Evolutionary conservation across 2,329 filamentous ascomycete species (phyloP).

Genomic region (Fusarium avenaceum): DNA sequence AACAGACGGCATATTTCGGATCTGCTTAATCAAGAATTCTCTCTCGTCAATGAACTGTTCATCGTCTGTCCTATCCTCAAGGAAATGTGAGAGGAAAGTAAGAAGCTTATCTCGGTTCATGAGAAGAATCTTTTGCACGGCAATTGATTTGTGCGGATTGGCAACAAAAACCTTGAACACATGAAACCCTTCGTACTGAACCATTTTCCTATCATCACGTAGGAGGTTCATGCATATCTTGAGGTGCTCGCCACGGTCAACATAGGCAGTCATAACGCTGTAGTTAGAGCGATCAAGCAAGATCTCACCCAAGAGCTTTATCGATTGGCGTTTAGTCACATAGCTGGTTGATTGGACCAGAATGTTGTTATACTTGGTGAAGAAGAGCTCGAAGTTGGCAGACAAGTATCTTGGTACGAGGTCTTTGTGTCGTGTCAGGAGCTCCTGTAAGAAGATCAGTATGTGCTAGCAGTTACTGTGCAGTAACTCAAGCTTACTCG

Average conservation of each 20-base stretch:
- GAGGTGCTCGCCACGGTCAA: constrained; percentile 93
- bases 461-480: not conserved
- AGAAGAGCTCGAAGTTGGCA: constrained; percentile 94
- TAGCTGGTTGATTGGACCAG: constrained; percentile 95
- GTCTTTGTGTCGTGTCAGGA: constrained; percentile 93
- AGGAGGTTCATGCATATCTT: constrained; percentile 99
- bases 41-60: constrained; percentile 99
- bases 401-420: constrained; percentile 89
- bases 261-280: constrained; percentile 97
- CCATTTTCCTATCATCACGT: constrained; percentile 97
- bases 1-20: constrained; percentile 74
- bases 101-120: constrained; percentile 96
- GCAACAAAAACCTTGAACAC: constrained; percentile 99
- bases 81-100: constrained; percentile 88
- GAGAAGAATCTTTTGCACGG: constrained; percentile 93
- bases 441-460: constrained; percentile 71
- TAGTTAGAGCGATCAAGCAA: constrained; percentile 96
- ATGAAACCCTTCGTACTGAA: constrained; percentile 99
- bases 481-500: constrained; percentile 68
- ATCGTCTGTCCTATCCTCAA: constrained; percentile 95
- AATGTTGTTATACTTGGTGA: constrained; percentile 87
- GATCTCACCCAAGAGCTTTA: constrained; percentile 96
- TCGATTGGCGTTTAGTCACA: constrained; percentile 97
- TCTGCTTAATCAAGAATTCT: constrained; percentile 96
- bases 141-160: constrained; percentile 97